phyloP scores from a whole-genome alignment of 441 rosid species.

The Corymbia citriodora region DNA sequence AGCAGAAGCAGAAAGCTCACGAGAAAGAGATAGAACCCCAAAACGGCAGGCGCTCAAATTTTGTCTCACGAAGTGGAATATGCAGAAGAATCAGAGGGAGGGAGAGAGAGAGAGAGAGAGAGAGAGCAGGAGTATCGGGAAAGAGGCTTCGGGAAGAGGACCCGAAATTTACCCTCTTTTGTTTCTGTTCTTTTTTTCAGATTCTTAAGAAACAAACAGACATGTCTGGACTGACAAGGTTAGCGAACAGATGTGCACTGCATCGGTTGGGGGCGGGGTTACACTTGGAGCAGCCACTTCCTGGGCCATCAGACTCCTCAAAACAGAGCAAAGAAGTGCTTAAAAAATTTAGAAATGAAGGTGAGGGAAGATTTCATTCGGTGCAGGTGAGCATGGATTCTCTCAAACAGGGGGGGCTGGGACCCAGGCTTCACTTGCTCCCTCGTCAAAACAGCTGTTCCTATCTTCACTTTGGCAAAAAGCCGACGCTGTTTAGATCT shows the following conservation, averaged over 20 bases:
- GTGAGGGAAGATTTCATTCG: neutral
- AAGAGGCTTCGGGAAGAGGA: neutral
- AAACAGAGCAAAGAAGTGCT: neutral
- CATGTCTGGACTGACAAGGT: neutral
- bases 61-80: neutral
- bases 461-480: neutral
- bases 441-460: neutral
- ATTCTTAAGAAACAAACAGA: slow-evolving; percentile 20
- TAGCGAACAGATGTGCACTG: neutral
- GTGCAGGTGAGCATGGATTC: neutral
- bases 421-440: neutral
- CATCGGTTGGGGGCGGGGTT: neutral
- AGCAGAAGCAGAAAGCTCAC: neutral
- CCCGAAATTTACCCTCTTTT: neutral
- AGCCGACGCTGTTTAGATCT: neutral
- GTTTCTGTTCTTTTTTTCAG: neutral
- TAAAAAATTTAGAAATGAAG: neutral
- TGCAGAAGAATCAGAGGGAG: neutral
- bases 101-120: neutral
- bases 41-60: neutral
- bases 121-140: neutral
- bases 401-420: neutral
- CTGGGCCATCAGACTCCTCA: neutral
- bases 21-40: neutral
- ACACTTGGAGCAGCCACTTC: neutral